Evolutionary conservation across 768 basidiomycete species (phyloP).

Genomic region (Rhodotorula kratochvilovae): DNA sequence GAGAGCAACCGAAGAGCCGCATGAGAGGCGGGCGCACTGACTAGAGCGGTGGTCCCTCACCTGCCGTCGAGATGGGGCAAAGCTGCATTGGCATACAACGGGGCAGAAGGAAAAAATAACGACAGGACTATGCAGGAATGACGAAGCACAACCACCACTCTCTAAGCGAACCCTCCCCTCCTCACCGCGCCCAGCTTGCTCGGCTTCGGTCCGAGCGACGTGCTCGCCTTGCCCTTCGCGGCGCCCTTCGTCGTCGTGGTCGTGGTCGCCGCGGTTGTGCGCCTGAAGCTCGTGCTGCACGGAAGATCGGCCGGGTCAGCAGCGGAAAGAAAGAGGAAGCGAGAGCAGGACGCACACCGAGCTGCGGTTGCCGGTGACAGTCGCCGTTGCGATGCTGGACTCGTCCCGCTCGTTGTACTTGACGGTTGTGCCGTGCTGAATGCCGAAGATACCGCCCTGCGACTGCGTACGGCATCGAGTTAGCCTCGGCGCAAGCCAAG

Average conservation of each 20-base stretch:
- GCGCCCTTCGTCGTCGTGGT: background rate
- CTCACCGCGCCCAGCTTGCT: conserved; percentile 5
- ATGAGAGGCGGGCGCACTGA: too few relatives aligned
- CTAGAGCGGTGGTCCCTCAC: too few relatives aligned
- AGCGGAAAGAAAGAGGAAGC: background rate
- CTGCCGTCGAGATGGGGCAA: too few relatives aligned
- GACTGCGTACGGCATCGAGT: background rate
- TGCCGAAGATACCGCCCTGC: background rate
- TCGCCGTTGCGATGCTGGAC: background rate
- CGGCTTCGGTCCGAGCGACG: conserved; percentile 13
- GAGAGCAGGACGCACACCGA: conserved; percentile 21
- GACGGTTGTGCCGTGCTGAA: background rate
- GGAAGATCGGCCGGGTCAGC: background rate
- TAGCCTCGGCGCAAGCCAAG: background rate
- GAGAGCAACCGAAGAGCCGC: too few relatives aligned
- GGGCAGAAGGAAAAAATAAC: too few relatives aligned
- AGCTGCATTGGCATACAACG: too few relatives aligned
- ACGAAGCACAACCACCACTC: too few relatives aligned
- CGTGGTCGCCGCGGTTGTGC: background rate
- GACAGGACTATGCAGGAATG: too few relatives aligned
- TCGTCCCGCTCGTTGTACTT: conserved; percentile 22
- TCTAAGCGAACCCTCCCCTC: background rate
- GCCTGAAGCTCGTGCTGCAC: conserved; percentile 27
- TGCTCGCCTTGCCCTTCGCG: background rate
- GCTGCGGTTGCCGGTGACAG: background rate